phyloP scores from a whole-genome alignment of 1,139 yeast species.

The Lodderomyces jiufengensis region DNA sequence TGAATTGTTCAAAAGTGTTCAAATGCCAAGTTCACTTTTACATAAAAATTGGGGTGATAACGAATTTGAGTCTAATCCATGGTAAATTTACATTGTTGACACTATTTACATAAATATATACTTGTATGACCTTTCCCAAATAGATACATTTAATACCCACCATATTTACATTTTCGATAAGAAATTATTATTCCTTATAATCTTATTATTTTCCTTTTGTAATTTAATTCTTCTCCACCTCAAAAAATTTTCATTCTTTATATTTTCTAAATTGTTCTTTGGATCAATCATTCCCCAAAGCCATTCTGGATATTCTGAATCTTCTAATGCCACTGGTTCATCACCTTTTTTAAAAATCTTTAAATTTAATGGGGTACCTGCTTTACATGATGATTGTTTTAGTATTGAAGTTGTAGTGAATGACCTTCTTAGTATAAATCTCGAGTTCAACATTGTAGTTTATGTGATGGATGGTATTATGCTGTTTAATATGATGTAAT shows the following conservation, averaged over 20 bases:
- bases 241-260: slow-evolving; percentile 57
- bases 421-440: slow-evolving; percentile 6
- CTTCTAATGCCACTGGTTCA: slow-evolving; percentile 88
- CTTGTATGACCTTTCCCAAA: no score
- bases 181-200: slow-evolving; percentile 78
- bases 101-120: slow-evolving; percentile 4
- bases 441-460: neutral
- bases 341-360: slow-evolving; percentile 75
- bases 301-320: slow-evolving; percentile 91
- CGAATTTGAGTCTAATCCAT: slow-evolving; percentile 45
- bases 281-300: slow-evolving; percentile 84
- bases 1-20: slow-evolving; percentile 46
- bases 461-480: slow-evolving; percentile 2
- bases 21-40: slow-evolving; percentile 48
- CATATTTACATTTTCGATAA: slow-evolving; percentile 45
- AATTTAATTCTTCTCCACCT: slow-evolving; percentile 67
- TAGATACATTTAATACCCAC: no score
- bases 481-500: neutral
- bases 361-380: slow-evolving; percentile 79
- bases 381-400: slow-evolving; percentile 47
- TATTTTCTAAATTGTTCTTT: slow-evolving; percentile 48
- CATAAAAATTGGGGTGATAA: slow-evolving; percentile 50
- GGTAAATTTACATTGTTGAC: slow-evolving; percentile 26
- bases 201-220: slow-evolving; percentile 61
- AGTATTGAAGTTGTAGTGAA: neutral